These are phyloP conservation scores for Hebeloma cylindrosporum DNA, from an alignment of 768 basidiomycete genomes.

Conservation along the genomic window DNA sequence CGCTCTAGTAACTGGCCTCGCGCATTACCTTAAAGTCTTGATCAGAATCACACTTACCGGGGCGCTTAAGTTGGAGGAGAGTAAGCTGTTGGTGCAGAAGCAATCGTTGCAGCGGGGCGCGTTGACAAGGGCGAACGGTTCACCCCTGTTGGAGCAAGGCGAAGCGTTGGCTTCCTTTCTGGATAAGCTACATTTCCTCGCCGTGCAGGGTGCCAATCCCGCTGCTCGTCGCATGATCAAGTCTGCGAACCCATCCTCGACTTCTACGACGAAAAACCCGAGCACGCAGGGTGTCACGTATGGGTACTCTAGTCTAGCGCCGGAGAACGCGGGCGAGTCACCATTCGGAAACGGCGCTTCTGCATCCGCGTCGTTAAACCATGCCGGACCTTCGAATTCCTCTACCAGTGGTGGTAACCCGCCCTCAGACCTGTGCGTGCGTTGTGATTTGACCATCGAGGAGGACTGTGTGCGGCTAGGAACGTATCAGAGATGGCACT, in stretches of 20 bases:
- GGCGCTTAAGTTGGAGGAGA: conserved; percentile 94
- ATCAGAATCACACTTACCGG: conserved; percentile 97
- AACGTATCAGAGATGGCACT: conserved; percentile 98
- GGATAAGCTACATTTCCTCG: conserved; percentile 89
- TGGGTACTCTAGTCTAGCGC: conserved; percentile 89
- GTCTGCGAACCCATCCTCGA: conserved; percentile 51
- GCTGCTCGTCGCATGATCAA: conserved; percentile 74
- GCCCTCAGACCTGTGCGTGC: conserved; percentile 89
- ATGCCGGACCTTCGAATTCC: no score
- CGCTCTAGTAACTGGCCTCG: conserved; percentile 96
- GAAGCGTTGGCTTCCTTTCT: conserved; percentile 89
- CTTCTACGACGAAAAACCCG: conserved; percentile 59
- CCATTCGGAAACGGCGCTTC: conserved; percentile 63
- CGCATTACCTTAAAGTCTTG: conserved; percentile 98
- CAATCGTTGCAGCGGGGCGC: no score
- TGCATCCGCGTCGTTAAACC: conserved; percentile 56
- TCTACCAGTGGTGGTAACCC: no score
- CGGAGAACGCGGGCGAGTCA: conserved; percentile 87
- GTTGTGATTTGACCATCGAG: conserved; percentile 88
- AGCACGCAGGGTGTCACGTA: conserved; percentile 90
- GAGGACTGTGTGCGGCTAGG: conserved; percentile 96
- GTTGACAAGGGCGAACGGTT: no score
- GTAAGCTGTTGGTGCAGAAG: no score
- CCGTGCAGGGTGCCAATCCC: conserved; percentile 82
- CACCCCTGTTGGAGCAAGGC: no score